Conservation (phyloP, 345 rosid species). For the Ailanthus altissimus region DNA sequence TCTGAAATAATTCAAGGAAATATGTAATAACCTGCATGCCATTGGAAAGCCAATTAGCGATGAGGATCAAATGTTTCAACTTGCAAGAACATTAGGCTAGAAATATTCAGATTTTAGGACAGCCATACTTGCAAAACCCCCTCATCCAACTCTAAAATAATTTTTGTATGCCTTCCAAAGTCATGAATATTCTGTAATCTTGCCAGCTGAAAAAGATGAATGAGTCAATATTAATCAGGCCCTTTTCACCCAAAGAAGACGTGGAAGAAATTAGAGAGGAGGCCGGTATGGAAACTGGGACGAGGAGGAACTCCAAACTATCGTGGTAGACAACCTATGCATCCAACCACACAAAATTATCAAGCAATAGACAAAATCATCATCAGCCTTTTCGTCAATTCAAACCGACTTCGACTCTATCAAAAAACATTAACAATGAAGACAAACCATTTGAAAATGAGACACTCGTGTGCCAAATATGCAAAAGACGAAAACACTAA, state of each 20-base stretch:
- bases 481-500: too few species aligned
- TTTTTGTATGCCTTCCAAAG: background rate
- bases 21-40: background rate
- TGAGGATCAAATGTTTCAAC: background rate
- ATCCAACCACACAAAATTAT: background rate
- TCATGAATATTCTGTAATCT: background rate
- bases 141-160: background rate
- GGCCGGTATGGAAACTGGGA: background rate
- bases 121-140: background rate
- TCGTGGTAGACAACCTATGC: background rate
- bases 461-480: too few species aligned
- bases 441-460: too few species aligned
- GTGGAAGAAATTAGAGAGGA: background rate
- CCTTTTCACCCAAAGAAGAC: background rate
- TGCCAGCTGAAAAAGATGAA: background rate
- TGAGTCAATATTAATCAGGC: background rate
- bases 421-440: too few species aligned
- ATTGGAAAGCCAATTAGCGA: background rate
- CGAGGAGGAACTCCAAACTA: background rate
- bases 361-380: background rate
- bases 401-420: too few species aligned
- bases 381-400: too few species aligned
- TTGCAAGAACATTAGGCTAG: background rate
- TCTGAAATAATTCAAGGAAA: background rate
- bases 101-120: background rate